Percentiles rank a stretch among this genome's conserved stretches.
Conservation (phyloP, 768 basidiomycete species). For the Psilocybe cyanescens region DNA sequence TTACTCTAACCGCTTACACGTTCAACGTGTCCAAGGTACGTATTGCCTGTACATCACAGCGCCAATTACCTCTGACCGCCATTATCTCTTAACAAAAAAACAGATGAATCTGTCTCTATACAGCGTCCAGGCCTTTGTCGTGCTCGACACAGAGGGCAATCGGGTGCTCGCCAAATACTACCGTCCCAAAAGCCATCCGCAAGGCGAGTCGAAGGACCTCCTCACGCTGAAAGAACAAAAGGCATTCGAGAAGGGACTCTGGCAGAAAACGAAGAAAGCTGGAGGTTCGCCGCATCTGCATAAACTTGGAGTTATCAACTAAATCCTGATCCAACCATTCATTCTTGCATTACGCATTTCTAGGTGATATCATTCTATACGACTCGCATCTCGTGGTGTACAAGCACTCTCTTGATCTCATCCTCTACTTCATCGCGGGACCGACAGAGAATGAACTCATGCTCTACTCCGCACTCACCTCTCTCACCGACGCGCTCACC, state of each 20-base stretch:
- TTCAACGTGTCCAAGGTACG: slow-evolving; percentile 26
- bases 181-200: slow-evolving; percentile 66
- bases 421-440: slow-evolving; percentile 91
- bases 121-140: slow-evolving; percentile 82
- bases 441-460: slow-evolving; percentile 94
- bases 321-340: neutral
- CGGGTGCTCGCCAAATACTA: slow-evolving; percentile 98
- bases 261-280: slow-evolving; percentile 93
- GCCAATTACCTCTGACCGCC: neutral
- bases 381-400: slow-evolving; percentile 91
- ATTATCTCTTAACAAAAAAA: neutral
- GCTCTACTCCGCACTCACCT: slow-evolving; percentile 83
- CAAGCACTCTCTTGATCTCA: slow-evolving; percentile 93
- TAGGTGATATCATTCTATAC: slow-evolving; percentile 94
- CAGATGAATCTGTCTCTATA: slow-evolving; percentile 86
- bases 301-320: neutral
- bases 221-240: slow-evolving; percentile 88
- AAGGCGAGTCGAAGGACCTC: slow-evolving; percentile 65
- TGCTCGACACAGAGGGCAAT: slow-evolving; percentile 95
- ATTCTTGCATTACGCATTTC: neutral
- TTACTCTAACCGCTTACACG: slow-evolving; percentile 13
- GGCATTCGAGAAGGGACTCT: slow-evolving; percentile 93
- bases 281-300: slow-evolving; percentile 61
- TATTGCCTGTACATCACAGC: neutral
- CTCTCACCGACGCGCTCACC: slow-evolving; percentile 84